Conservation (phyloP, 345 rosid species). For the Lumnitzera racemosa region DNA sequence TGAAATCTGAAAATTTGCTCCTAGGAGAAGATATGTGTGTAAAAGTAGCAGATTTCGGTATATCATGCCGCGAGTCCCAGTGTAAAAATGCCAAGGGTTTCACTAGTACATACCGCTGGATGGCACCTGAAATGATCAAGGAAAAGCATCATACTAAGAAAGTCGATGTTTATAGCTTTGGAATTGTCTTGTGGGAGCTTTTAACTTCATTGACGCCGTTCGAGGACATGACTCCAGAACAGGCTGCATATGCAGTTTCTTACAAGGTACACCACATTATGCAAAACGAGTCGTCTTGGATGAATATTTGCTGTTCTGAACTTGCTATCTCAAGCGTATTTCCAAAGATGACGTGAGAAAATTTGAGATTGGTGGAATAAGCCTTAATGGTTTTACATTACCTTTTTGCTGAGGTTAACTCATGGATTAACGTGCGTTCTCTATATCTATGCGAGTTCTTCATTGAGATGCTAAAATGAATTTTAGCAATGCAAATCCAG, state of each 20-base stretch:
- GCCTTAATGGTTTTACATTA: no score
- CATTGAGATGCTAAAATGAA: no score
- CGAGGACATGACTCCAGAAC: constrained; percentile 76
- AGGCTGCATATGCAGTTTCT: constrained; percentile 80
- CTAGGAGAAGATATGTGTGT: constrained; percentile 62
- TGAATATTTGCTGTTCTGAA: no score
- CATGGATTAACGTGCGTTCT: no score
- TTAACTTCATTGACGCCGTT: constrained; percentile 64
- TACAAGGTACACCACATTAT: constrained; percentile 45
- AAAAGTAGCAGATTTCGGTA: constrained; percentile 77
- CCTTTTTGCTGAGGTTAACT: no score
- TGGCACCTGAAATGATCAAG: constrained; percentile 86
- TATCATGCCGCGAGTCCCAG: constrained; percentile 66
- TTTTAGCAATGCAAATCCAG: no score
- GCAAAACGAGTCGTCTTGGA: no score
- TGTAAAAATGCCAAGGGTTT: constrained; percentile 59
- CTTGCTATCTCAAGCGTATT: no score
- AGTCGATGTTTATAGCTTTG: constrained; percentile 77
- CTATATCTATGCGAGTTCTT: no score
- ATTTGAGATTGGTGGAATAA: no score
- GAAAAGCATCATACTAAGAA: constrained; percentile 69
- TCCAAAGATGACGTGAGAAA: no score
- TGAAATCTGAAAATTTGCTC: constrained; percentile 69
- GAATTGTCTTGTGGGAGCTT: constrained; percentile 78
- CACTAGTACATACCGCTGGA: constrained; percentile 77